Conservation (phyloP, 1,284 basidiomycete genomes). For the Microbotryum lychnidis-dioicae region DNA sequence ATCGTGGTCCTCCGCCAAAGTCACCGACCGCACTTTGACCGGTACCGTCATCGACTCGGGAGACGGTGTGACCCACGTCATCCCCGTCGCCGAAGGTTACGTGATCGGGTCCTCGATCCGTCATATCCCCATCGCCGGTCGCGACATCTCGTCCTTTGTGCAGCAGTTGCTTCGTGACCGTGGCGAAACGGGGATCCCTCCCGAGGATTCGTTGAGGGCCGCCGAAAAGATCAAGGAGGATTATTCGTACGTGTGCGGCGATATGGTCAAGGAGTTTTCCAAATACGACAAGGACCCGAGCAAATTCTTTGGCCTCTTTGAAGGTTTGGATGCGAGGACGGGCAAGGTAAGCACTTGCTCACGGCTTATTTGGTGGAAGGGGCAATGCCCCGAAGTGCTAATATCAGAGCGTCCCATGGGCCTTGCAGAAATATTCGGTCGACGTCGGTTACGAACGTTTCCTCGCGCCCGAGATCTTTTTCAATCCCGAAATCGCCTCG, state of each 20-base stretch:
- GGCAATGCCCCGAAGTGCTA: no score
- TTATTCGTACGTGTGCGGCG: conserved; percentile 97
- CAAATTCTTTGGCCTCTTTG: conserved; percentile 90
- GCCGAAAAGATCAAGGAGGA: conserved; percentile 97
- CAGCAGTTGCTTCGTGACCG: conserved; percentile 93
- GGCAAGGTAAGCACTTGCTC: conserved; percentile 53
- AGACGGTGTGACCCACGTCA: conserved; percentile 97
- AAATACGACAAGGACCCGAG: conserved; percentile 96
- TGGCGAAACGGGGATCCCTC: conserved; percentile 78
- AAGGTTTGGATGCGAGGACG: conserved; percentile 88
- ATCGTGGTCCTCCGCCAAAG: conserved; percentile 90
- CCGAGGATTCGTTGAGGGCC: conserved; percentile 89
- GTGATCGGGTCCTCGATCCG: conserved; percentile 99
- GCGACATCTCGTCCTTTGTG: conserved; percentile 96
- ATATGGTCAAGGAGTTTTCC: conserved; percentile 97
- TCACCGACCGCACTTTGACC: conserved; percentile 47
- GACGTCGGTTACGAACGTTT: conserved; percentile 99
- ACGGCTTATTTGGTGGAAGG: no score
- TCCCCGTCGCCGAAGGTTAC: conserved; percentile 92
- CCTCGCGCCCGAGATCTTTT: conserved; percentile 98
- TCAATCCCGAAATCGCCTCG: conserved; percentile 97
- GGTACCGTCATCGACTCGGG: conserved; percentile 99
- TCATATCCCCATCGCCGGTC: conserved; percentile 95
- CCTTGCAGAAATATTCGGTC: conserved; percentile 65
- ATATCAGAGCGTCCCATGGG: no score